These are phyloP conservation scores for Aspergillus carlsbadensis DNA, from an alignment of 495 filamentous ascomycete genomes.

Conservation along the genomic window DNA sequence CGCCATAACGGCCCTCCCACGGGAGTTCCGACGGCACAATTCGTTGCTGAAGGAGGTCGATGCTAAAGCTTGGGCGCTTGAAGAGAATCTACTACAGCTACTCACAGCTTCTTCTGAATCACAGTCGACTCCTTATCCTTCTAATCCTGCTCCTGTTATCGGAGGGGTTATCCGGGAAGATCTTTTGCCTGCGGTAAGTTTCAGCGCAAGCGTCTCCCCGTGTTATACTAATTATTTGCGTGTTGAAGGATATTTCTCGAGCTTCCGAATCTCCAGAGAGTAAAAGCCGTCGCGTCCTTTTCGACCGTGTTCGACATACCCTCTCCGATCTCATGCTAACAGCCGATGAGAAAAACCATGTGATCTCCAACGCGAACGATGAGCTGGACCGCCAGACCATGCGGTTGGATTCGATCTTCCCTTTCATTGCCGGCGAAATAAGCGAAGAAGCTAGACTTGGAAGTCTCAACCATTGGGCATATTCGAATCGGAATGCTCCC, in stretches of 20 bases:
- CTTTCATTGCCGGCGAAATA: slow-evolving; percentile 81
- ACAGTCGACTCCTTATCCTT: slow-evolving; percentile 39
- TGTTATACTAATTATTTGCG: slow-evolving; percentile 9
- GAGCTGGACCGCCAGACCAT: slow-evolving; percentile 81
- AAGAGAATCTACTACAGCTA: slow-evolving; percentile 64
- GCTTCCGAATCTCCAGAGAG: slow-evolving; percentile 37
- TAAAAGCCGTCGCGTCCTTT: slow-evolving; percentile 60
- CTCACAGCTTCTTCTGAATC: slow-evolving; percentile 65
- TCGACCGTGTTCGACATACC: slow-evolving; percentile 58
- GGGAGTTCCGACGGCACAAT: slow-evolving; percentile 92
- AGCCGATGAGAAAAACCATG: slow-evolving; percentile 95
- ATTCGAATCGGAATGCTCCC: slow-evolving; percentile 73
- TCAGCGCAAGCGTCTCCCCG: slow-evolving; percentile 5
- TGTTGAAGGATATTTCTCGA: slow-evolving; percentile 29
- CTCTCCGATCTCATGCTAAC: slow-evolving; percentile 78
- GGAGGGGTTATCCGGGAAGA: slow-evolving; percentile 41
- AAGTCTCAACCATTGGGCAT: slow-evolving; percentile 93
- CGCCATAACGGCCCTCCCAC: slow-evolving; percentile 85
- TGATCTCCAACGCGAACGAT: slow-evolving; percentile 85
- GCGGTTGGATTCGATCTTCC: slow-evolving; percentile 80
- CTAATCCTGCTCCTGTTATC: slow-evolving; percentile 40
- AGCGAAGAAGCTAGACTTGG: slow-evolving; percentile 92
- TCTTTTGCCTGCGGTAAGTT: slow-evolving; percentile 35
- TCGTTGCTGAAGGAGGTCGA: slow-evolving; percentile 95
- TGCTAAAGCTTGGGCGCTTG: slow-evolving; percentile 69